Evolutionary conservation across 1,284 basidiomycete species (phyloP).

Genomic region (Jaminaea rosea): DNA sequence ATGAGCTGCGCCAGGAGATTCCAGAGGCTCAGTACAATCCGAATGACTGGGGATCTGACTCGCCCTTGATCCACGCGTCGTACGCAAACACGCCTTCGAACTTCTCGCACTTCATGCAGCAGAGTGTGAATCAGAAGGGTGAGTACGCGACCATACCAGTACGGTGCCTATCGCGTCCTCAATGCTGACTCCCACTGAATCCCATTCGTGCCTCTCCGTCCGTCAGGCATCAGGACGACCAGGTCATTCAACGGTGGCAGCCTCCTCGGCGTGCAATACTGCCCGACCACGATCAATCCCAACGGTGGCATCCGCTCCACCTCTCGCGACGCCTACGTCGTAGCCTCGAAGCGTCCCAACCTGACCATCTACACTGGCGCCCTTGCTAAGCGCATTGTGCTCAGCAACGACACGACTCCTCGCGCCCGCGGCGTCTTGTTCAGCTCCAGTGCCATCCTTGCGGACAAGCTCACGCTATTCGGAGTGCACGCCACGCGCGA

Average conservation of each 20-base stretch:
- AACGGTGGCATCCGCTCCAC: conserved; percentile 16
- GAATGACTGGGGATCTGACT: conserved; percentile 11
- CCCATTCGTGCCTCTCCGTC: no score
- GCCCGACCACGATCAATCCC: conserved; percentile 17
- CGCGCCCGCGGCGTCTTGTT: no score
- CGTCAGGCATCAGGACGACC: no score
- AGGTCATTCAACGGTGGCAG: conserved; percentile 33
- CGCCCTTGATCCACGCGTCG: conserved; percentile 18
- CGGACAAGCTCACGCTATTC: no score
- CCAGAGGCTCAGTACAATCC: conserved; percentile 21
- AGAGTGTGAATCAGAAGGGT: conserved; percentile 21
- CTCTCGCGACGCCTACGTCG: conserved; percentile 25
- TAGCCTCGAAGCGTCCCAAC: conserved; percentile 21
- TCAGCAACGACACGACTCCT: conserved; percentile 46
- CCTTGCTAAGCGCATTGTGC: conserved; percentile 34
- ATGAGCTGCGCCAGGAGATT: conserved; percentile 16
- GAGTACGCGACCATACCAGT: no score
- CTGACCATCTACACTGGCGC: conserved; percentile 32
- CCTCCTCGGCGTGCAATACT: conserved; percentile 41
- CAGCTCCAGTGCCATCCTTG: no score
- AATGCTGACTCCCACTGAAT: no score
- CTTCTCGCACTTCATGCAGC: conserved; percentile 20
- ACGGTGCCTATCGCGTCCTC: no score
- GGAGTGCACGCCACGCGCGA: conserved; percentile 30
- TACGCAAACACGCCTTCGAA: conserved; percentile 30